Evolutionary conservation across 1,139 yeast genomes (phyloP), one percentile per base, ranked within the genome.

Genomic region (Saccharomyces hybrid): DNA sequence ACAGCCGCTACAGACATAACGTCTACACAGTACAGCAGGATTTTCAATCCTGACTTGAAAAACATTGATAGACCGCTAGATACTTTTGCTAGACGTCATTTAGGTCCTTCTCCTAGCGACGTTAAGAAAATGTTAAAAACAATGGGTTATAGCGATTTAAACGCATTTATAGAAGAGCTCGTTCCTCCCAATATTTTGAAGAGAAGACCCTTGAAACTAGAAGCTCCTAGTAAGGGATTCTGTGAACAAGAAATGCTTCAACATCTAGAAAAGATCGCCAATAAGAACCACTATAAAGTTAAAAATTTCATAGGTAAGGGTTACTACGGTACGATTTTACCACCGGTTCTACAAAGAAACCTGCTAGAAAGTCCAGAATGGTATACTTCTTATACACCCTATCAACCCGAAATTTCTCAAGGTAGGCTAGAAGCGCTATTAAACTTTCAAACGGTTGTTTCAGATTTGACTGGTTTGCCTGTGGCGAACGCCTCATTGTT

Each of bases 371-470:
- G 85, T 59, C 99, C 99, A 16, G 96, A 89, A 69, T 93, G 99
- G 99, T 93, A 93, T 75, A 93, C 99, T 41, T 88, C 97, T 0
- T 93, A 93, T 71, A 93, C 99, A 29, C 99, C 99, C 38, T 93
- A 93, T 70, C 99, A 93, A 74, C 97, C 99, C 1, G 99, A 93
- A 71, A 91, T 93, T 60, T 87, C 97, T 2, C 99, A 93, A 72
- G 99, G 99, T 53, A 83, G 99, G 66, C 79, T 93, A 64, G 96
- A 91, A 72, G 84, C 95, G 41, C 76, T 93, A 60, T 76, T 93
- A 61, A 93, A 93, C 72, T 93, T 81, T 74, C 99, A 93, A 73
- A 93, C 99, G 28, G 77, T 91, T 71, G 79, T 93, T 23, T 75
- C 90, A 47, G 96, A 95, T 55, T 78, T 93, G 64, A 93, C 99